A percentile compares a stretch with the other conserved stretches of the same genome.
phyloP scores from a whole-genome alignment of 345 rosid species.

The Diplotaxis tenuifolia region DNA sequence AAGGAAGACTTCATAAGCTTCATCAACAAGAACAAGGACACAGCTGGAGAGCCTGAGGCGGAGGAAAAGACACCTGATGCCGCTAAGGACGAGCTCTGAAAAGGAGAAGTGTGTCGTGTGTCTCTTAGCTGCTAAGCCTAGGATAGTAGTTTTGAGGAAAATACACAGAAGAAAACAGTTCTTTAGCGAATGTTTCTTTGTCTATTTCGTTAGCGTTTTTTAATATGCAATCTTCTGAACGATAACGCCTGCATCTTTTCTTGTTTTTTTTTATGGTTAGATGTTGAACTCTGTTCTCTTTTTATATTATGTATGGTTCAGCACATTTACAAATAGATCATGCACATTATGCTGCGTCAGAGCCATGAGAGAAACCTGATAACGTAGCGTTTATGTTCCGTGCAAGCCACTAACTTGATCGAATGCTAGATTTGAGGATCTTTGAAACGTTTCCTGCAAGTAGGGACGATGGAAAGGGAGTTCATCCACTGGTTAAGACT shows the following conservation, averaged over 20 bases:
- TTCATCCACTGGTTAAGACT: conserved; percentile 37
- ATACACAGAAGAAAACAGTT: conserved; percentile 19
- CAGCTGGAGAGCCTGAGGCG: conserved; percentile 28
- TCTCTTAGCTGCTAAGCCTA: conserved; percentile 37
- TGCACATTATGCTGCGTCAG: too few relatives aligned
- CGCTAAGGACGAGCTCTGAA: conserved; percentile 64
- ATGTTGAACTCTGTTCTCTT: not conserved
- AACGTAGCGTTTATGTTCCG: not conserved
- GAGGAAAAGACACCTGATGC: conserved; percentile 21
- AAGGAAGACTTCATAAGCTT: too few relatives aligned
- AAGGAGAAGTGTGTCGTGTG: conserved; percentile 20
- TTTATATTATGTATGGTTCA: conserved; percentile 7
- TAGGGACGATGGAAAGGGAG: conserved; percentile 64
- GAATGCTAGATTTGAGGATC: conserved; percentile 39
- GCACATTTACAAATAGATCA: not conserved
- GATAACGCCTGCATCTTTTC: conserved; percentile 11
- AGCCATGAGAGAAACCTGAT: not conserved
- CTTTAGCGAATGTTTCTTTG: conserved; percentile 13
- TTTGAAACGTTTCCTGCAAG: conserved; percentile 79
- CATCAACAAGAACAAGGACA: conserved; percentile 74
- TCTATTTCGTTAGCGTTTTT: conserved; percentile 1
- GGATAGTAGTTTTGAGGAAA: conserved; percentile 34
- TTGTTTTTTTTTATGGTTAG: not conserved
- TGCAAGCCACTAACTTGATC: not conserved
- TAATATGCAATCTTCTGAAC: conserved; percentile 17